A percentile compares a stretch with the other conserved stretches of the same genome.
phyloP scores from a whole-genome alignment of 2,329 filamentous ascomycete species.

The Cladophialophora bantiana region DNA sequence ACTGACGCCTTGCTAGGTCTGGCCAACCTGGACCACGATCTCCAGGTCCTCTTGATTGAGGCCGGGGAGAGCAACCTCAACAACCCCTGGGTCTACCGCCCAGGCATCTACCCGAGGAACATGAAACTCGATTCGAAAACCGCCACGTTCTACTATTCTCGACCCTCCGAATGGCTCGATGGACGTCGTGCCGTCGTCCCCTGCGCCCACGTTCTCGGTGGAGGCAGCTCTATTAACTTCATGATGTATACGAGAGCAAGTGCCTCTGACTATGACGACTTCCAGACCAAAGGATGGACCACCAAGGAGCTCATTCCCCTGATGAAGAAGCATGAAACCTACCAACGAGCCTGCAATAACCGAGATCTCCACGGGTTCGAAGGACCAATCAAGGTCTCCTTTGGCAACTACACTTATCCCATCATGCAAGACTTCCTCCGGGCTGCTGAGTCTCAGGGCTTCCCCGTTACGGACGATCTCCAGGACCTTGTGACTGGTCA shows the following conservation, averaged over 20 bases:
- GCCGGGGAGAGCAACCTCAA: constrained; percentile 76
- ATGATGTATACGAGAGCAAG: constrained; percentile 58
- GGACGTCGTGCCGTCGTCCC: constrained; percentile 77
- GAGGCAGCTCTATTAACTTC: constrained; percentile 78
- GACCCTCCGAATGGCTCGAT: constrained; percentile 74
- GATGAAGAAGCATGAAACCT: constrained; percentile 83
- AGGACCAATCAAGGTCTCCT: constrained; percentile 82
- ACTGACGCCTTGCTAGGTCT: constrained; percentile 47
- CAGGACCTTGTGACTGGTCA: constrained; percentile 69
- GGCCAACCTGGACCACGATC: constrained; percentile 77
- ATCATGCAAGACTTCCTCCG: constrained; percentile 82
- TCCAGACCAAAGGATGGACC: constrained; percentile 79
- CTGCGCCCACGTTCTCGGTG: constrained; percentile 74
- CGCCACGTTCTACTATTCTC: constrained; percentile 80
- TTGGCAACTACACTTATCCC: constrained; percentile 80
- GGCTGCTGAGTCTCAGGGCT: constrained; percentile 74
- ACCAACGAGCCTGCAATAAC: constrained; percentile 70
- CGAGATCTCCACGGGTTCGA: constrained; percentile 74
- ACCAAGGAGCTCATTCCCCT: constrained; percentile 76
- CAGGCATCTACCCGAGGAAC: constrained; percentile 78
- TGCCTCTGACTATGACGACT: constrained; percentile 68
- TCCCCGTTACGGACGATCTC: constrained; percentile 76
- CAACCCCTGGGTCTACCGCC: constrained; percentile 78
- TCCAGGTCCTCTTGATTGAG: constrained; percentile 73
- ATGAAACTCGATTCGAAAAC: constrained; percentile 81